A percentile compares a stretch with the other conserved stretches of the same genome.
Evolutionary conservation across 768 basidiomycete genomes (phyloP).

Genomic region (Rhizopogon vulgaris): DNA sequence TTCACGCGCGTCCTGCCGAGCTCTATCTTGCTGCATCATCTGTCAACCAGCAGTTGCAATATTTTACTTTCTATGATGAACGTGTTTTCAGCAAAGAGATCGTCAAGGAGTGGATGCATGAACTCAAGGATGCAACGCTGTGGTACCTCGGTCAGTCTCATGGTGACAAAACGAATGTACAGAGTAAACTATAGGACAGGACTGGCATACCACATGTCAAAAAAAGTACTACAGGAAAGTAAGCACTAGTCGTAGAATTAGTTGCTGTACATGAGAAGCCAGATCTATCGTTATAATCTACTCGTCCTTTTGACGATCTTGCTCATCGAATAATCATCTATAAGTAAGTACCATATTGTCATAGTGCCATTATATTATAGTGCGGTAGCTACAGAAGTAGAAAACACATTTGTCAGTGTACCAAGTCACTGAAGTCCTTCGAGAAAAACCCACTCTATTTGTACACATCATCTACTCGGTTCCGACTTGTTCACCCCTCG

Average conservation of each 20-base stretch:
- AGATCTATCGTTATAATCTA: no score
- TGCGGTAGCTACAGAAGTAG: background rate
- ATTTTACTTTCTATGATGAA: conserved; percentile 33
- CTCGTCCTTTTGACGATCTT: no score
- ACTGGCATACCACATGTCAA: no score
- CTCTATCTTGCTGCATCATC: conserved; percentile 42
- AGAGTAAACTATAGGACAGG: no score
- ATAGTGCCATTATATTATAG: background rate
- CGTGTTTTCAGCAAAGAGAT: conserved; percentile 35
- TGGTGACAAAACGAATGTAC: background rate
- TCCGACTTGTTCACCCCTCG: background rate
- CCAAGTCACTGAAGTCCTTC: background rate
- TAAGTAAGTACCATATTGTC: background rate
- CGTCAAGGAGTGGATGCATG: conserved; percentile 38
- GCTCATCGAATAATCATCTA: background rate
- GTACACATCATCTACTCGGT: background rate
- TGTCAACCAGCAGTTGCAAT: conserved; percentile 22
- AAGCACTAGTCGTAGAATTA: no score
- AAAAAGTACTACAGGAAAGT: no score
- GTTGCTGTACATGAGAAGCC: no score
- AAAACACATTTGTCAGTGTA: background rate
- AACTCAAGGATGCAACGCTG: conserved; percentile 28
- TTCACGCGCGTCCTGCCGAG: conserved; percentile 39
- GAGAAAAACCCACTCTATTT: background rate
- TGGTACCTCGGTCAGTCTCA: conserved; percentile 17